Conservation (phyloP, 176 grass and related monocot species). For the Pontederia crassipes region DNA sequence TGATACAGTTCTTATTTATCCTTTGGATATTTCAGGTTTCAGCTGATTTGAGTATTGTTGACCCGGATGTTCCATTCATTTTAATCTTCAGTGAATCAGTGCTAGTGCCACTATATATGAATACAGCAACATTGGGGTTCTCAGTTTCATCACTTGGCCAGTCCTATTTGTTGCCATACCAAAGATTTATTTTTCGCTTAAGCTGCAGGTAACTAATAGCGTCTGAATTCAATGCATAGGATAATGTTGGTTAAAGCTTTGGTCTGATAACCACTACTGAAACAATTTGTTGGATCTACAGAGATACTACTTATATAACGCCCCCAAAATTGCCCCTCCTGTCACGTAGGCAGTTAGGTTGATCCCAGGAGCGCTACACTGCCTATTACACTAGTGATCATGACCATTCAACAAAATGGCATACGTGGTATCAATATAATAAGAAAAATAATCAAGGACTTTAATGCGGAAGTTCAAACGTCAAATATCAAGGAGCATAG, state of each 20-base stretch:
- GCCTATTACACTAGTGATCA: too few relatives aligned
- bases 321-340: too few relatives aligned
- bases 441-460: too few relatives aligned
- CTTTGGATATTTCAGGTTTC: constrained; percentile 53
- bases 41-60: constrained; percentile 70
- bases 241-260: background rate
- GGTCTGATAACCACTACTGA: background rate
- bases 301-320: constrained; percentile 92
- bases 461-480: too few relatives aligned
- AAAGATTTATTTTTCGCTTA: constrained; percentile 54
- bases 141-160: constrained; percentile 88
- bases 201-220: constrained; percentile 45
- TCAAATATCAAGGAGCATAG: too few relatives aligned
- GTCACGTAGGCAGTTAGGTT: too few relatives aligned
- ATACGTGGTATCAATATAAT: too few relatives aligned
- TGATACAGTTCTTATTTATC: background rate
- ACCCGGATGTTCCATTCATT: constrained; percentile 77
- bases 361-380: too few relatives aligned
- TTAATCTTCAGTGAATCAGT: constrained; percentile 49
- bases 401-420: too few relatives aligned
- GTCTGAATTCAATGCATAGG: too few relatives aligned
- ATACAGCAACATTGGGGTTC: constrained; percentile 68
- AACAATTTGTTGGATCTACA: constrained; percentile 23
- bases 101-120: constrained; percentile 43
- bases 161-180: constrained; percentile 65